Evolutionary conservation across 148 eudicot species (phyloP).

Genomic region (Dianthus caryophyllus): DNA sequence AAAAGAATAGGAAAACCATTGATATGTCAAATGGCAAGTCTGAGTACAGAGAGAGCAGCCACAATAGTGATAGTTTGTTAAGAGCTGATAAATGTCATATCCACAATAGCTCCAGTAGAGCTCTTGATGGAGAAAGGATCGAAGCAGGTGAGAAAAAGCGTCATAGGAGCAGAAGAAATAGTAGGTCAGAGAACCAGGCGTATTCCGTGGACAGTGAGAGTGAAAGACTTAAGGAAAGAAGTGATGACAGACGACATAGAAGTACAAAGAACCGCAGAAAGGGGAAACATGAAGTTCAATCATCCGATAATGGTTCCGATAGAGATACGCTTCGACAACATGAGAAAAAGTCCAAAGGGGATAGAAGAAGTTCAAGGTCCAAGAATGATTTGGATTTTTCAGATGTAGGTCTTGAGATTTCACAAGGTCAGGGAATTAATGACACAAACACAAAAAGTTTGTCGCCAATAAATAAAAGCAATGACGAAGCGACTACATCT

Average conservation of each 20-base stretch:
- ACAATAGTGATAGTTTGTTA: slow-evolving; percentile 1
- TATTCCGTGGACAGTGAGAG: slow-evolving; percentile 14
- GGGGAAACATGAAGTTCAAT: slow-evolving; percentile 13
- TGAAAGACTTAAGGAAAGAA: background rate
- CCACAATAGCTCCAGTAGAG: background rate
- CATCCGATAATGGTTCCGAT: slow-evolving; percentile 15
- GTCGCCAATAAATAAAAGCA: background rate
- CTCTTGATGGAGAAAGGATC: slow-evolving; percentile 7
- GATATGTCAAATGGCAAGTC: slow-evolving; percentile 15
- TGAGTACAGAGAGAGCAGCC: background rate
- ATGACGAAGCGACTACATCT: slow-evolving; percentile 6
- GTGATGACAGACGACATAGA: slow-evolving; percentile 16
- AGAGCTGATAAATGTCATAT: slow-evolving; percentile 10
- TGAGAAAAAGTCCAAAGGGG: slow-evolving; percentile 14
- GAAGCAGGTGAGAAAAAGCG: slow-evolving; percentile 12
- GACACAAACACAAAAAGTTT: background rate
- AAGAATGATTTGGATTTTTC: slow-evolving; percentile 17
- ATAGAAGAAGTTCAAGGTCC: slow-evolving; percentile 19
- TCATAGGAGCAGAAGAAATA: slow-evolving; percentile 6
- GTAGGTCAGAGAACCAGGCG: slow-evolving; percentile 9
- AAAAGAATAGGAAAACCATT: slow-evolving; percentile 7
- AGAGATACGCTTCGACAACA: slow-evolving; percentile 5
- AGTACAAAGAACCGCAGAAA: slow-evolving; percentile 8
- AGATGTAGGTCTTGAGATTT: slow-evolving; percentile 5
- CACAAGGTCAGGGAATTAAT: background rate